Conservation (phyloP, 2,329 filamentous ascomycete genomes). For the Lithohypha guttulata region DNA sequence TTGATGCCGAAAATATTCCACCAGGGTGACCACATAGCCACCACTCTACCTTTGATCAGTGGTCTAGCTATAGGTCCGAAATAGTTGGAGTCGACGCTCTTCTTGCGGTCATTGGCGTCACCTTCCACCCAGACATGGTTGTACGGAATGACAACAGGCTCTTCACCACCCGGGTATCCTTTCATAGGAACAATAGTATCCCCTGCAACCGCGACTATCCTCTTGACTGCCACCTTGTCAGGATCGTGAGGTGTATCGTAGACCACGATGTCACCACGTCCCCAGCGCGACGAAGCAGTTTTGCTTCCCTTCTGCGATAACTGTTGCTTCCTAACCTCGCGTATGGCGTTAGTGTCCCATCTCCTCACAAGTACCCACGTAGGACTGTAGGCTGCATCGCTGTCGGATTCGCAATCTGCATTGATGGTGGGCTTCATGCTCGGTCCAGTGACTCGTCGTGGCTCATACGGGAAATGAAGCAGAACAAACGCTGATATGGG, state of each 20-base stretch:
- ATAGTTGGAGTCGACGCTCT: slow-evolving; percentile 72
- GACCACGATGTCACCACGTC: slow-evolving; percentile 64
- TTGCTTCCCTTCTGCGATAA: slow-evolving; percentile 50
- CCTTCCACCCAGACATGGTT: slow-evolving; percentile 95
- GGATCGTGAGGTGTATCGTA: slow-evolving; percentile 33
- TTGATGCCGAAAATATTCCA: slow-evolving; percentile 49
- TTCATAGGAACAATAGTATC: slow-evolving; percentile 60
- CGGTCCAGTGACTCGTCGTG: slow-evolving; percentile 35
- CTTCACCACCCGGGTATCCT: slow-evolving; percentile 44
- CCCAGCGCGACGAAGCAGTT: slow-evolving; percentile 46
- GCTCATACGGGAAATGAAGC: slow-evolving; percentile 29
- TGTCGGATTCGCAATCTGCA: slow-evolving; percentile 48
- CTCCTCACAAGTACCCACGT: slow-evolving; percentile 31
- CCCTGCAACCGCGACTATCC: slow-evolving; percentile 69
- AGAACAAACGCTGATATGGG: slow-evolving; percentile 2
- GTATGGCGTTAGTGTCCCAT: slow-evolving; percentile 28
- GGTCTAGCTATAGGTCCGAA: slow-evolving; percentile 74
- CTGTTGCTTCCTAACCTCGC: slow-evolving; percentile 34
- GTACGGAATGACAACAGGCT: slow-evolving; percentile 54
- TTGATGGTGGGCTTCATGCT: slow-evolving; percentile 76
- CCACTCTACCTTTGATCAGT: slow-evolving; percentile 64
- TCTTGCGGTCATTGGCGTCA: slow-evolving; percentile 59
- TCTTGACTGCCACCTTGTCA: slow-evolving; percentile 57
- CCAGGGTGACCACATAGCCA: slow-evolving; percentile 59
- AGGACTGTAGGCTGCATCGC: slow-evolving; percentile 29